phyloP scores from a whole-genome alignment of 371 early-diverging fungal species.

The Mucor ambiguus region DNA sequence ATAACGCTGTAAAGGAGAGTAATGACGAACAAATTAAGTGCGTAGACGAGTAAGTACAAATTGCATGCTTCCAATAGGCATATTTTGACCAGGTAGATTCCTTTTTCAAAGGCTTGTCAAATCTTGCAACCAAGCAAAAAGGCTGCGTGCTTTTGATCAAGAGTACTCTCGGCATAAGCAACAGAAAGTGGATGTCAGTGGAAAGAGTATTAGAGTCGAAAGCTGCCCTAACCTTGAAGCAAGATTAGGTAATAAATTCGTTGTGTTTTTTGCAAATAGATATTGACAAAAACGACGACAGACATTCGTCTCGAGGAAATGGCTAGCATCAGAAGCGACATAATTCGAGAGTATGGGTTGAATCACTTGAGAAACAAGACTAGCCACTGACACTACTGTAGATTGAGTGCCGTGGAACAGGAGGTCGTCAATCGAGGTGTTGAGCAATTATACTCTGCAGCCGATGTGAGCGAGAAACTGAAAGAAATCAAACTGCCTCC shows the following conservation, averaged over 20 bases:
- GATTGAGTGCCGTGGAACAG: background rate
- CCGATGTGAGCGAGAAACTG: background rate
- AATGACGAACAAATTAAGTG: background rate
- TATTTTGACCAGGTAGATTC: background rate
- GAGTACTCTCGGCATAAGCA: background rate
- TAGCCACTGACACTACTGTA: background rate
- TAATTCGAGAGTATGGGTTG: background rate
- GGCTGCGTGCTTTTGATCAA: background rate
- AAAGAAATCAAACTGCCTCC: background rate
- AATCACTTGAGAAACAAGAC: too few species aligned
- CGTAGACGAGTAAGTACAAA: background rate
- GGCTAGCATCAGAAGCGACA: background rate
- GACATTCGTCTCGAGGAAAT: background rate
- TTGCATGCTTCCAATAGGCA: background rate
- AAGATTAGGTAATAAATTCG: background rate
- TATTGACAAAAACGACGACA: background rate
- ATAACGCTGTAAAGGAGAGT: background rate
- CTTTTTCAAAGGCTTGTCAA: background rate
- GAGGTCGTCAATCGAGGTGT: background rate
- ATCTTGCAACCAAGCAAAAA: background rate
- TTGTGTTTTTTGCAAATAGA: background rate
- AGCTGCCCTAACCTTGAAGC: background rate
- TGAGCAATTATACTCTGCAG: background rate
- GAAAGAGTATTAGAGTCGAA: background rate
- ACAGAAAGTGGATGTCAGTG: background rate